Percentiles rank a stretch among this genome's conserved stretches.
These are phyloP conservation scores for Fusarium sp. DNA, from an alignment of 2,329 filamentous ascomycete species.

Conservation along the genomic window DNA sequence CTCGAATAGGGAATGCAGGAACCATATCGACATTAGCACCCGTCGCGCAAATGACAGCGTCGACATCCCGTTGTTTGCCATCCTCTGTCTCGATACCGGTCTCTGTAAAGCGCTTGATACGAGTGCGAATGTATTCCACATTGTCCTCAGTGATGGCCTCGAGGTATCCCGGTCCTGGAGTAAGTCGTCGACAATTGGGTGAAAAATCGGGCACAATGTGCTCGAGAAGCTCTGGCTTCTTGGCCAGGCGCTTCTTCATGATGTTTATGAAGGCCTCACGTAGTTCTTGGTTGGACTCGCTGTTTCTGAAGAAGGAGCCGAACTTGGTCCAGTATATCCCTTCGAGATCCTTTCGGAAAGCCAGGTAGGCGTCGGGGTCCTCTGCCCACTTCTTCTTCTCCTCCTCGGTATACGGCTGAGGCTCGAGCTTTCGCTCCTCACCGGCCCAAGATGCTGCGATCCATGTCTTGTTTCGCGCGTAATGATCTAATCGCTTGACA, in stretches of 20 bases:
- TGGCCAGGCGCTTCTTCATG: conserved; percentile 68
- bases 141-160: conserved; percentile 75
- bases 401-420: conserved; percentile 69
- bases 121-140: conserved; percentile 71
- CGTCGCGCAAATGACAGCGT: conserved; percentile 78
- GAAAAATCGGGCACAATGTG: conserved; percentile 74
- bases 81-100: conserved; percentile 74
- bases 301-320: conserved; percentile 67
- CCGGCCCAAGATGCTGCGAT: conserved; percentile 74
- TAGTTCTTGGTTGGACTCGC: conserved; percentile 64
- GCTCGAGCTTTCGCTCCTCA: conserved; percentile 67
- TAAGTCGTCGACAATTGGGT: conserved; percentile 75
- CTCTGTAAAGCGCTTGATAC: conserved; percentile 71
- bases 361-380: conserved; percentile 72
- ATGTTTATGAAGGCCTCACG: conserved; percentile 61
- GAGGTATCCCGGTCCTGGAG: conserved; percentile 77
- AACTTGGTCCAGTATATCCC: conserved; percentile 75
- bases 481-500: conserved; percentile 72
- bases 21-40: conserved; percentile 74
- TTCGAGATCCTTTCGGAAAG: conserved; percentile 71
- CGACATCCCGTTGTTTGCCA: conserved; percentile 69
- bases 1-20: conserved; percentile 73
- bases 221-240: conserved; percentile 70
- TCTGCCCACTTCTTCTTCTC: conserved; percentile 70
- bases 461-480: conserved; percentile 77